These are phyloP conservation scores for Lepidium aucheri DNA, from an alignment of 345 rosid genomes.

Conservation along the genomic window DNA sequence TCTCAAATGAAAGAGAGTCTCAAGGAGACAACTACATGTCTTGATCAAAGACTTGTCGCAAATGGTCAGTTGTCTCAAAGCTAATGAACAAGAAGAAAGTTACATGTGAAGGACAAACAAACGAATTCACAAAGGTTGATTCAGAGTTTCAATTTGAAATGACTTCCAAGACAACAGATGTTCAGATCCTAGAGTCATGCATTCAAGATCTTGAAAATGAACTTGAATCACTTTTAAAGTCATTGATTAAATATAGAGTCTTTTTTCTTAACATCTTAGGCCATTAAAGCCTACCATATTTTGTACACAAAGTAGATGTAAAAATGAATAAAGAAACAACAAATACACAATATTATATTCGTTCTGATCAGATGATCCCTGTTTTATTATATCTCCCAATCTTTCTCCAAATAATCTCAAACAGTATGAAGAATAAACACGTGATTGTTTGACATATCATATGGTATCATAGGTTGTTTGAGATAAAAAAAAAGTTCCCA, in stretches of 20 bases:
- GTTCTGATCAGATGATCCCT: too few relatives aligned
- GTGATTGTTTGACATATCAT: neutral
- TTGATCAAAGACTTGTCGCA: conserved; percentile 6
- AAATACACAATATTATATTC: too few relatives aligned
- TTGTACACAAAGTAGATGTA: neutral
- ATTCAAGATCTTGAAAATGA: conserved; percentile 39
- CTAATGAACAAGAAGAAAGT: conserved; percentile 7
- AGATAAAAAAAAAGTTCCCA: neutral
- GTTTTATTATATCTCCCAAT: too few relatives aligned
- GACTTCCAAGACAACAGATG: conserved; percentile 10
- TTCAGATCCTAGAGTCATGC: conserved; percentile 31
- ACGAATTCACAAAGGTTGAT: conserved; percentile 18
- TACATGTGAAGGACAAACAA: conserved; percentile 2
- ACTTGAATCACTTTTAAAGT: conserved; percentile 24
- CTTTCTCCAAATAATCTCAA: neutral
- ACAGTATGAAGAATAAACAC: neutral
- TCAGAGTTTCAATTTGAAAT: conserved; percentile 2
- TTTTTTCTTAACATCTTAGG: conserved; percentile 38
- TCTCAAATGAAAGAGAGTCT: conserved; percentile 15
- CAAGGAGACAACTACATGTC: conserved; percentile 21
- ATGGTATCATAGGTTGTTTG: neutral
- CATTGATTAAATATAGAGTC: conserved; percentile 39
- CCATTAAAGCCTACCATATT: conserved; percentile 3
- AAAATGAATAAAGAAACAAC: neutral
- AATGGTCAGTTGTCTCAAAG: conserved; percentile 11